A percentile compares a stretch with the other conserved stretches of the same genome.
These are phyloP conservation scores for Malania oleifera DNA, from an alignment of 164 flowering plant species.

Conservation along the genomic window DNA sequence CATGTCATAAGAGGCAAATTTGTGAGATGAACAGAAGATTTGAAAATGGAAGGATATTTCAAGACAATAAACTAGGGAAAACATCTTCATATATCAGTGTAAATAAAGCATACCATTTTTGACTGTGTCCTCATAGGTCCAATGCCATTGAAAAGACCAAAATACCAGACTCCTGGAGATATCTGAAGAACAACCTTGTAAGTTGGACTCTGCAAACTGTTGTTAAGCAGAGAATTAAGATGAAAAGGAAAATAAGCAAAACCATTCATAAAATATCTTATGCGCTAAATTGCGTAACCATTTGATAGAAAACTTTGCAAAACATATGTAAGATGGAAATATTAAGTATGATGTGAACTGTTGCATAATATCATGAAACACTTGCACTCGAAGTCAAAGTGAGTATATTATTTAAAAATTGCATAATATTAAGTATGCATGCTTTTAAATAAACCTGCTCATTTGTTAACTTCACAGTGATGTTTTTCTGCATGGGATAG, in stretches of 20 bases:
- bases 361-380: too few species aligned
- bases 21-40: too few species aligned
- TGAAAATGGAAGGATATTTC: neutral
- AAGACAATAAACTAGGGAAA: neutral
- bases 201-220: slow-evolving; percentile 2
- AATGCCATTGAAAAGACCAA: slow-evolving; percentile 87
- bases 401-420: neutral
- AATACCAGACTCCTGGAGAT: slow-evolving; percentile 73
- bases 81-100: neutral
- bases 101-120: slow-evolving; percentile 59
- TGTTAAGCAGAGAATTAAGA: neutral
- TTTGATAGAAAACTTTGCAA: neutral
- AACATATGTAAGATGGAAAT: neutral
- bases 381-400: neutral
- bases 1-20: too few species aligned
- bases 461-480: slow-evolving; percentile 55
- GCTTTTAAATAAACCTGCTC: too few species aligned
- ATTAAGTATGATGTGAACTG: too few species aligned
- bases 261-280: neutral
- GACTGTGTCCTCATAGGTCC: slow-evolving; percentile 83
- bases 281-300: neutral
- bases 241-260: neutral
- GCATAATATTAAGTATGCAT: neutral
- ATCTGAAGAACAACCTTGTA: slow-evolving; percentile 45
- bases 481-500: slow-evolving; percentile 59